Conservation (phyloP, 1,284 basidiomycete genomes). For the Ceratobasidium sp. region DNA sequence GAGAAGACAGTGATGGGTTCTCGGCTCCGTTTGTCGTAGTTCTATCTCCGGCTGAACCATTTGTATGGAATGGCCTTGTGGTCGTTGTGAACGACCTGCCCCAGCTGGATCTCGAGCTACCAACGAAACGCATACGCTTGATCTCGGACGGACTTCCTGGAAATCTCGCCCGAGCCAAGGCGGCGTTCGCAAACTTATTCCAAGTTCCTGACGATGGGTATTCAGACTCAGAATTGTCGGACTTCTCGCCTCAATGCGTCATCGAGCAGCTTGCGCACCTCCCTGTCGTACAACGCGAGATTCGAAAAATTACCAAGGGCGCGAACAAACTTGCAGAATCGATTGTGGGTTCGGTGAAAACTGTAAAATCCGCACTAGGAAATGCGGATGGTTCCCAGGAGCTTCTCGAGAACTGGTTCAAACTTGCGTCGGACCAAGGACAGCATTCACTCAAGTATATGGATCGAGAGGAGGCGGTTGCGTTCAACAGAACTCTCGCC, state of each 20-base stretch:
- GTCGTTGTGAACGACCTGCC: constrained; percentile 79
- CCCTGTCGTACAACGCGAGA: constrained; percentile 86
- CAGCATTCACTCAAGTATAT: constrained; percentile 88
- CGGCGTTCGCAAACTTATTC: constrained; percentile 52
- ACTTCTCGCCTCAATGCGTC: constrained; percentile 66
- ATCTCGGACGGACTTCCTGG: constrained; percentile 88
- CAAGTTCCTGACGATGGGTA: constrained; percentile 36
- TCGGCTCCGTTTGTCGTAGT: constrained; percentile 79
- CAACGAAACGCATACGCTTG: constrained; percentile 84
- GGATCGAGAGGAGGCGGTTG: constrained; percentile 75
- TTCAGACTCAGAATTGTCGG: constrained; percentile 49
- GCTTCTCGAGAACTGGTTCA: constrained; percentile 94
- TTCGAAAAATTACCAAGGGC: constrained; percentile 90
- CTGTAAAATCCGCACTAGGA: constrained; percentile 76
- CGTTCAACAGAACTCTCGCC: constrained; percentile 86
- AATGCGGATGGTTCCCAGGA: constrained; percentile 80
- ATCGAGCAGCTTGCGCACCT: constrained; percentile 93
- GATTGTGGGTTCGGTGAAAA: constrained; percentile 89
- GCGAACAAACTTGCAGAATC: constrained; percentile 92
- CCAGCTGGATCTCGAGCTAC: constrained; percentile 78
- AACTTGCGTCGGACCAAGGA: constrained; percentile 95
- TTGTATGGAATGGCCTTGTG: constrained; percentile 91
- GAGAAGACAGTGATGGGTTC: constrained; percentile 53
- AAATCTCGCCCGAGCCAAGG: constrained; percentile 81
- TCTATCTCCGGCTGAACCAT: constrained; percentile 86